Base-by-base conservation (phyloP, 2,329 filamentous ascomycete genomes). In the Botryotinia narcissicola region DNA sequence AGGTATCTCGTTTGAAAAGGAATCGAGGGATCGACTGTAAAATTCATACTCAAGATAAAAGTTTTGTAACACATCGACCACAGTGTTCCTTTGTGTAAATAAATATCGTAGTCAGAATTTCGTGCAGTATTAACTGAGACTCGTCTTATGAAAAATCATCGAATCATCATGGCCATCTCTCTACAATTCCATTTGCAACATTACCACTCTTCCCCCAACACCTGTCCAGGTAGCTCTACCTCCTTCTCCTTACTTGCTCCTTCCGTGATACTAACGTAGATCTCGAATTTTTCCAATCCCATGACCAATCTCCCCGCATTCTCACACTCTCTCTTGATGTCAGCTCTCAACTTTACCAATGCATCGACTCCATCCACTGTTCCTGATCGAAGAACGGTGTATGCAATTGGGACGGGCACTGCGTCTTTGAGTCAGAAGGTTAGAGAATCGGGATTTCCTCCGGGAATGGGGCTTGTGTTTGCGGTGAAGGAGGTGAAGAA, bases 361-460 rank as follows among this genome's bases (percentile, higher is more conserved):
- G 46, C 22, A 40, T 54, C 64, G 3, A 40, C 46, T 29, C 32
- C 64, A 54, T 40, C 35, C 4, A 4, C 46, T 29, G 1, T 22
- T 18, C 32, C 35, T 1, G n/a, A 29, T 20, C 64, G 46, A 7
- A 35, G 40, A 54, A 67, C 4, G 18, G 32, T 67, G 40, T 67
- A 67, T 5, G 14, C 18, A 0, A 67, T 7, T 9, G 64, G 64
- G n/a, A 29, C 8, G 16, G 46, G 64, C 46, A 54, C 64, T 10
- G 64, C 64, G n/a, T 67, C 64, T 37, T 67, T 67, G 14, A 67
- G 46, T 20, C 64, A 18, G 18, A 51, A 54, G 22, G 46, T 54
- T 16, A 67, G 51, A 7, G 32, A 67, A 14, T 40, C 25, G 8
- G 18, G 12, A 40, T 5, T 5, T 6, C 22, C 18, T 12, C n/a